Conservation (phyloP, 352 stramenopile species). For the Globisporangium acanthophoron region DNA sequence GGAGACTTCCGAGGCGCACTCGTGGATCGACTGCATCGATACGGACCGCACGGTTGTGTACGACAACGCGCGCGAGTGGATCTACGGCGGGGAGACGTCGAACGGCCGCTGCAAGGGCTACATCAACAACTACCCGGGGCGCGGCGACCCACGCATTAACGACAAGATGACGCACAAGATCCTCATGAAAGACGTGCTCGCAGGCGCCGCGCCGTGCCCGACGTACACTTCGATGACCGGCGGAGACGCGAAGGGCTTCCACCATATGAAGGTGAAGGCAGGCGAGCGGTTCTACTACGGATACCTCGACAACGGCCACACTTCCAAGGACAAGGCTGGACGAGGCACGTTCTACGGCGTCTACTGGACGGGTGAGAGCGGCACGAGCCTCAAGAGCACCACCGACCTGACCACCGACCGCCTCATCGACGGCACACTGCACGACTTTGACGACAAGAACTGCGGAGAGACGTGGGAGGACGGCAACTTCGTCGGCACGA, state of each 20-base stretch:
- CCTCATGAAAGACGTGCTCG: constrained; percentile 33
- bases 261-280: constrained; percentile 33
- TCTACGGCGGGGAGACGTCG: constrained; percentile 31
- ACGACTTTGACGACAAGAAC: constrained; percentile 55
- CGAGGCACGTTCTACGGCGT: constrained; percentile 52
- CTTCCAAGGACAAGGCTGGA: constrained; percentile 66
- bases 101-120: constrained; percentile 55
- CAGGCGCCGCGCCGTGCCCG: constrained; percentile 22
- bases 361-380: constrained; percentile 52
- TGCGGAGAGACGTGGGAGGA: constrained; percentile 51
- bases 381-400: constrained; percentile 30
- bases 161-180: constrained; percentile 46
- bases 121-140: constrained; percentile 59
- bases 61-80: constrained; percentile 43
- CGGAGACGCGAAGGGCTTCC: constrained; percentile 23
- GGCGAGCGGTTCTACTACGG: constrained; percentile 38
- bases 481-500: constrained; percentile 24
- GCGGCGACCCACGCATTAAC: constrained; percentile 30
- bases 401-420: constrained; percentile 43
- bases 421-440: constrained; percentile 37
- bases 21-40: not conserved
- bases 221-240: constrained; percentile 26
- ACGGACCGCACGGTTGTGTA: constrained; percentile 50
- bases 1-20: too few species aligned
- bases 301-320: constrained; percentile 35